These are phyloP conservation scores for Echites panduratus DNA, from an alignment of 257 asterid genomes.

Conservation along the genomic window DNA sequence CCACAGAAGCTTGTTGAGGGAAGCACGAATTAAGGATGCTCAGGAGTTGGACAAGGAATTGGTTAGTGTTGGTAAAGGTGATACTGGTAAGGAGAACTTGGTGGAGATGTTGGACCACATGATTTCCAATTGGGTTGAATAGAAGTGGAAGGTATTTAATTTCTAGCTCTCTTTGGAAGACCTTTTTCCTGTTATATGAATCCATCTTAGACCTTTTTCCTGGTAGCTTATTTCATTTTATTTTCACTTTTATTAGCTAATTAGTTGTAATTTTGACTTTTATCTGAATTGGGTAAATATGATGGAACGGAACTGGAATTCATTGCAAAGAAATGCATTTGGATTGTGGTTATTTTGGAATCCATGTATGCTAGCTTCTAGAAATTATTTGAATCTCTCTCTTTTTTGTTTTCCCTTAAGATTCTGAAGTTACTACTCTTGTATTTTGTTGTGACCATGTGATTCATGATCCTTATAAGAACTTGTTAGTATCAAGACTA, in stretches of 20 bases:
- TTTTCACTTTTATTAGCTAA: no score
- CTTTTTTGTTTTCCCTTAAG: background rate
- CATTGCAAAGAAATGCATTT: background rate
- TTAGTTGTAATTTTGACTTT: background rate
- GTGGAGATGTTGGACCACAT: constrained; percentile 33
- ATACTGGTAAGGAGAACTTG: constrained; percentile 28
- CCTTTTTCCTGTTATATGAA: background rate
- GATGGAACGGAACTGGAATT: background rate
- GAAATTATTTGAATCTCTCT: background rate
- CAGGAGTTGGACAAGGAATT: constrained; percentile 36
- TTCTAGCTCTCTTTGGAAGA: background rate
- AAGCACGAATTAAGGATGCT: constrained; percentile 58
- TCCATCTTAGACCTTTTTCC: background rate
- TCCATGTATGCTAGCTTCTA: background rate
- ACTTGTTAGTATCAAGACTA: background rate
- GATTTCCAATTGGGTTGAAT: constrained; percentile 43
- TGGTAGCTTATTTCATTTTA: background rate
- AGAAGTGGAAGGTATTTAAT: constrained; percentile 9
- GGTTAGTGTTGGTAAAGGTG: constrained; percentile 11
- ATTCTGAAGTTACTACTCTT: background rate
- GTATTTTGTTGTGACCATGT: background rate
- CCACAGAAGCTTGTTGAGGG: constrained; percentile 47
- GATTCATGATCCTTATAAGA: no score
- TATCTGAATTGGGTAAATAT: background rate
- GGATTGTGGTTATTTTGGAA: background rate